phyloP scores from a whole-genome alignment of 768 basidiomycete genomes.

The Mycena galopus region DNA sequence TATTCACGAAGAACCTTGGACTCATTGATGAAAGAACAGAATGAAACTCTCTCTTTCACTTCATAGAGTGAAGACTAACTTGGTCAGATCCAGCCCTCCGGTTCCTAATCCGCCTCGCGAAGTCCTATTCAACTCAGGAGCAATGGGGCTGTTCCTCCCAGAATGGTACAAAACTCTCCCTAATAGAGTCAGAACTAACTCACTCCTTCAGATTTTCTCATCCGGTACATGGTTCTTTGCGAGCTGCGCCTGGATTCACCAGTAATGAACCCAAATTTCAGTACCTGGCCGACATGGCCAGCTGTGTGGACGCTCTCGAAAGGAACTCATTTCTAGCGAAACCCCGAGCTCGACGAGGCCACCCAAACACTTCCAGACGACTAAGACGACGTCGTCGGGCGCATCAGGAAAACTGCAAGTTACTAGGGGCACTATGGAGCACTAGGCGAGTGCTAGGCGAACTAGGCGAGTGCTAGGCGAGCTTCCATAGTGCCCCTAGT shows the following conservation, averaged over 20 bases:
- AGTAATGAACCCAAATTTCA: constrained; percentile 1
- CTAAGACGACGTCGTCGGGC: constrained; percentile 84
- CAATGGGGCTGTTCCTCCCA: too few relatives aligned
- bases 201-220: background rate
- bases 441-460: too few relatives aligned
- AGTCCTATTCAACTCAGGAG: background rate
- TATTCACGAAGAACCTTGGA: background rate
- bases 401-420: too few relatives aligned
- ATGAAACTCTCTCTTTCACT: background rate
- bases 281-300: constrained; percentile 8
- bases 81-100: too few relatives aligned
- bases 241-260: background rate
- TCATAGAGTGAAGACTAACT: background rate
- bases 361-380: constrained; percentile 71
- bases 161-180: background rate
- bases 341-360: background rate
- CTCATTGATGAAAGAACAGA: background rate
- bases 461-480: too few relatives aligned
- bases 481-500: too few relatives aligned
- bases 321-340: background rate
- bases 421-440: too few relatives aligned
- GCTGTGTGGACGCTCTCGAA: constrained; percentile 19
- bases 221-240: background rate
- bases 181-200: background rate
- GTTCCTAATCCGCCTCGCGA: background rate